Base-by-base conservation (phyloP, 805 yeast genomes). In the Limtongia smithiae region DNA sequence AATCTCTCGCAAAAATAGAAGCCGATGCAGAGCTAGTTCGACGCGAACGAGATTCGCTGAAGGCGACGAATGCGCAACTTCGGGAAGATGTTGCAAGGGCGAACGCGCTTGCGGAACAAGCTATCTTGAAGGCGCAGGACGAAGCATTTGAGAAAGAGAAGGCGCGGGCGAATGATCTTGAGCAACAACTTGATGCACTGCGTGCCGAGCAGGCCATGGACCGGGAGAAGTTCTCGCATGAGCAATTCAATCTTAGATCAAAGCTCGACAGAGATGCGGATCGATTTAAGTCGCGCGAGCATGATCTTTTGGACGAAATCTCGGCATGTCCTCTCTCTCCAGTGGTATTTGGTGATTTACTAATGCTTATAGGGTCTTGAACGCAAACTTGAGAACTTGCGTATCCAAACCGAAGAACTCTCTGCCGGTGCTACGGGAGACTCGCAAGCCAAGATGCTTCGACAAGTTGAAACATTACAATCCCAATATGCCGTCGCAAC, bases 401-500 rank as follows among this genome's bases (percentile, higher is more conserved):
- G 96, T 37, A 71, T 79, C 27, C 78, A 79, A 57, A 69, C 78
- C 24, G 96, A 89, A 62, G 67, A 63, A 9, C 61, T 62, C 1
- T 60, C 65, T 22, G 66, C 70, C 4, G 69, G 57, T 2, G 56
- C 65, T 1, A 47, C 56, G 3, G 54, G 58, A 17, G 60, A 51
- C 30, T 51, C 68, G 33, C 73, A 71, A 41, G 72, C 68, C 46
- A 64, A 71, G 30, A 50, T 65, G 27, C 54, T 65, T 31, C 61
- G 64, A 12, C 75, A 77, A 35, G 80, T 82, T 56, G 79, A 76
- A 37, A 68, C 75, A 14, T 62, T 86, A 18, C 89, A 84, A 60
- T 70, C 78, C 2, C 93, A 89, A 64, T 83, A 85, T 57, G 76
- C 85, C 6, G 75, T 81, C 14, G 84, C 91, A 0, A 83, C 83